Evolutionary conservation across 495 filamentous ascomycete species (phyloP).

Genomic region (Penicillium parvum): DNA sequence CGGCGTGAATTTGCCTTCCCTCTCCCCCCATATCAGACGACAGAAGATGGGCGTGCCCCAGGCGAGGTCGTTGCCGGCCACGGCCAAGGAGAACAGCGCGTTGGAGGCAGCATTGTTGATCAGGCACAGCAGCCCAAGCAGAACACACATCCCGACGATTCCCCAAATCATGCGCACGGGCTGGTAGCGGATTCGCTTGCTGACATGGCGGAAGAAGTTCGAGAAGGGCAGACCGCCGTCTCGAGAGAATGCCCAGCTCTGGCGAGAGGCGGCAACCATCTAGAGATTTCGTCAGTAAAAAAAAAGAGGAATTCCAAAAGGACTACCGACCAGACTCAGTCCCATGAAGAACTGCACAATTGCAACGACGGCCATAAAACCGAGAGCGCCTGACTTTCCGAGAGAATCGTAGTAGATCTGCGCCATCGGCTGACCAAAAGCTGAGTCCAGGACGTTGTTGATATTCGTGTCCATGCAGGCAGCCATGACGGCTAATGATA

Average conservation of each 20-base stretch:
- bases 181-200: conserved; percentile 52
- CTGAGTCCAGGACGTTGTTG: conserved; percentile 19
- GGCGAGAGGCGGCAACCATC: conserved; percentile 53
- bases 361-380: conserved; percentile 40
- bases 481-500: conserved; percentile 46
- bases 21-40: conserved; percentile 57
- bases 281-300: conserved; percentile 4
- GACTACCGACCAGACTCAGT: conserved; percentile 30
- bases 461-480: conserved; percentile 37
- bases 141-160: conserved; percentile 43
- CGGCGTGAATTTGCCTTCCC: conserved; percentile 55
- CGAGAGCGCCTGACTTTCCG: conserved; percentile 38
- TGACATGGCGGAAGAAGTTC: conserved; percentile 54
- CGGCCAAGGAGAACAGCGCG: conserved; percentile 58
- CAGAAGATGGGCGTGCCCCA: conserved; percentile 61
- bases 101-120: conserved; percentile 55
- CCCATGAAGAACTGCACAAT: conserved; percentile 42
- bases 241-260: conserved; percentile 57
- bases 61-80: conserved; percentile 57
- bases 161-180: conserved; percentile 59
- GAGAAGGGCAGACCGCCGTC: conserved; percentile 60
- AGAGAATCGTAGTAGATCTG: conserved; percentile 44
- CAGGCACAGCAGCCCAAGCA: conserved; percentile 57
- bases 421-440: conserved; percentile 45
- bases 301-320: not conserved